Base-by-base conservation (phyloP, 805 yeast genomes). In the Kregervanrija fluxuum region DNA sequence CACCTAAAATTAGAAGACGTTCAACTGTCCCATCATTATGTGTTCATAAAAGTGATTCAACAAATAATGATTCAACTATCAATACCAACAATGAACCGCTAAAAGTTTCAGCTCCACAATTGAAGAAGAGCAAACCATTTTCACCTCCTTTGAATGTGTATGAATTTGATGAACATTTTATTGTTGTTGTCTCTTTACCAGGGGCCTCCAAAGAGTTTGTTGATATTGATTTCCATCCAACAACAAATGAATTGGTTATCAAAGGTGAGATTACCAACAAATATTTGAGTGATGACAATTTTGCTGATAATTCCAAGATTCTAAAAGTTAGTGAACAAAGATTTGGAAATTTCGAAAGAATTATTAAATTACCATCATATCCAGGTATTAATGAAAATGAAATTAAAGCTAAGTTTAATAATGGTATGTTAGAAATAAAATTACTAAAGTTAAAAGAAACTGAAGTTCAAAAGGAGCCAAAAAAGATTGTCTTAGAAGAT, bases 141-240 rank as follows among this genome's bases (percentile, higher is more conserved):
- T 73, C 82, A 10, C 84, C 85, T 17, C 74, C 75, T 44, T 63
- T 78, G 3, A 80, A 79, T 50, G 71, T 78, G n/a, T 78, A 77
- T 51, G 80, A 79, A 48, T 63, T 67, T 41, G 66, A 67, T 1
- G 66, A 66, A 13, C 60, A 64, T 13, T 79, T 77, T 49, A 55
- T 68, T 12, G 69, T 77, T 11, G 73, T 73, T 1, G 56, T 78
- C 11, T 73, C 82, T 4, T 56, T 79, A 22, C 79, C 85, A n/a
- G 85, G 85, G 40, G 80, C 80, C 2, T 65, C 68, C 31, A 71
- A 75, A 16, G 69, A 70, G 35, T 69, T 74, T 13, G 70, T 79
- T 49, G 74, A 72, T 41, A 69, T 79, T 36, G 80, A 79, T 53
- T 79, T 68, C 60, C 84, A 79, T 53, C 80, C 83, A 33, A 66